These are phyloP conservation scores for Trichoderma parareesei DNA, from an alignment of 495 filamentous ascomycete species.

Conservation along the genomic window DNA sequence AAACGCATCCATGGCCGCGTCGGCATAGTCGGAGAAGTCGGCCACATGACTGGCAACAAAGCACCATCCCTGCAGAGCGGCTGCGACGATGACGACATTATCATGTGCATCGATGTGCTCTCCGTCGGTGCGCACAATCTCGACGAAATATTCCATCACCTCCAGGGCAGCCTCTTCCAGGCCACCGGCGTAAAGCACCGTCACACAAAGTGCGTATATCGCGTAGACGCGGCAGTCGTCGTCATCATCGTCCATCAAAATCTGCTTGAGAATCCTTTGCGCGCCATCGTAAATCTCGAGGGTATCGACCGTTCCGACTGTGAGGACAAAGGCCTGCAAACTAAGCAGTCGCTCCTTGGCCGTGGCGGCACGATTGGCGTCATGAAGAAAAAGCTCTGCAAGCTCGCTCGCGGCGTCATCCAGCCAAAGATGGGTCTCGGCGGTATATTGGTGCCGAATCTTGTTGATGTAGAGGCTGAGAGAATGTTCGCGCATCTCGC, in stretches of 20 bases:
- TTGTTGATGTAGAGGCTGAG: conserved; percentile 2
- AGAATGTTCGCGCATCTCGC: conserved; percentile 62
- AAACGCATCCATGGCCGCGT: conserved; percentile 73
- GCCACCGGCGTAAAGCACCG: conserved; percentile 72
- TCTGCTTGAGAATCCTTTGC: conserved; percentile 54
- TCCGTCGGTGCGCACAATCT: conserved; percentile 82
- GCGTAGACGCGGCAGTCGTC: conserved; percentile 59
- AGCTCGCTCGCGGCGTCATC: conserved; percentile 7
- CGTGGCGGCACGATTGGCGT: conserved; percentile 42
- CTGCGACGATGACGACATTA: conserved; percentile 65
- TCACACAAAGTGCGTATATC: conserved; percentile 65
- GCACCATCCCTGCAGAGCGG: conserved; percentile 83
- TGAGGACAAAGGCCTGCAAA: conserved; percentile 66
- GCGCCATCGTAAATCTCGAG: conserved; percentile 63
- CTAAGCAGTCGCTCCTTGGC: conserved; percentile 67
- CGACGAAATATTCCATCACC: conserved; percentile 74
- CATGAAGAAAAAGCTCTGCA: conserved; percentile 4
- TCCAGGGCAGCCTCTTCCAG: conserved; percentile 61
- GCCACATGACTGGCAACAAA: conserved; percentile 77
- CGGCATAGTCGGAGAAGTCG: conserved; percentile 66
- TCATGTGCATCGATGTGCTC: conserved; percentile 65
- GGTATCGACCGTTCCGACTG: conserved; percentile 63
- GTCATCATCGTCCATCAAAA: conserved; percentile 62
- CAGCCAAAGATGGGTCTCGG: conserved; percentile 6
- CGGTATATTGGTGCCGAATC: conserved; percentile 6